Evolutionary conservation across 2,329 filamentous ascomycete genomes (phyloP).

Genomic region (Ophiostoma perfectum): DNA sequence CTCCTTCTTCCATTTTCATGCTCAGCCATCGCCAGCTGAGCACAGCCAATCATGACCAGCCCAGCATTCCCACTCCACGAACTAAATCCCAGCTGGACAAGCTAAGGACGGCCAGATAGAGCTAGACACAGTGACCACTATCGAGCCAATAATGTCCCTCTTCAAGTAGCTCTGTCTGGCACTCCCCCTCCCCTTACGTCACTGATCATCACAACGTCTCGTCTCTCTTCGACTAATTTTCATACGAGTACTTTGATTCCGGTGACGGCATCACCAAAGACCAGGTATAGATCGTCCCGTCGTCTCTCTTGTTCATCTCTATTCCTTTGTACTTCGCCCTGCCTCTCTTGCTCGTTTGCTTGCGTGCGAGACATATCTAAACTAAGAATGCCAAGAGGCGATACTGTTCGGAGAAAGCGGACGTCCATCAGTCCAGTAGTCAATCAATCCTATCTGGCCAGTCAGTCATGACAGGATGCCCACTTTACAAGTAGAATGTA

Average conservation of each 20-base stretch:
- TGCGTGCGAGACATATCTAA: background rate
- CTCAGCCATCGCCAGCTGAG: background rate
- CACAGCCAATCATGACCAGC: background rate
- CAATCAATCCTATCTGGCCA: no score
- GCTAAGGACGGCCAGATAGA: slow-evolving; percentile 1
- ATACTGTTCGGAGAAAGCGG: slow-evolving; percentile 12
- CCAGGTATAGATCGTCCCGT: background rate
- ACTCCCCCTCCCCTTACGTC: slow-evolving; percentile 6
- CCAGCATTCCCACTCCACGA: background rate
- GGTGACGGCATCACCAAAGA: background rate
- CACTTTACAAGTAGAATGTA: background rate
- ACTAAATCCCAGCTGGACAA: background rate
- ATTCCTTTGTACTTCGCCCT: background rate
- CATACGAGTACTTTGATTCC: background rate
- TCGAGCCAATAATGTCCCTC: background rate
- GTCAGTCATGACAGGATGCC: background rate
- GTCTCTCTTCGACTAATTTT: background rate
- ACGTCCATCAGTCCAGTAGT: background rate
- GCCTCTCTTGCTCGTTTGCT: background rate
- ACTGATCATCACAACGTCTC: background rate
- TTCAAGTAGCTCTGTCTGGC: background rate
- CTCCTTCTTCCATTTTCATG: background rate
- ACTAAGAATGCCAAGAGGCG: slow-evolving; percentile 11
- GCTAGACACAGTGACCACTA: background rate
- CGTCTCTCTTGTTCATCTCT: background rate